These are phyloP conservation scores for Coriolopsis trogii DNA, from an alignment of 1,284 basidiomycete species.

Conservation along the genomic window DNA sequence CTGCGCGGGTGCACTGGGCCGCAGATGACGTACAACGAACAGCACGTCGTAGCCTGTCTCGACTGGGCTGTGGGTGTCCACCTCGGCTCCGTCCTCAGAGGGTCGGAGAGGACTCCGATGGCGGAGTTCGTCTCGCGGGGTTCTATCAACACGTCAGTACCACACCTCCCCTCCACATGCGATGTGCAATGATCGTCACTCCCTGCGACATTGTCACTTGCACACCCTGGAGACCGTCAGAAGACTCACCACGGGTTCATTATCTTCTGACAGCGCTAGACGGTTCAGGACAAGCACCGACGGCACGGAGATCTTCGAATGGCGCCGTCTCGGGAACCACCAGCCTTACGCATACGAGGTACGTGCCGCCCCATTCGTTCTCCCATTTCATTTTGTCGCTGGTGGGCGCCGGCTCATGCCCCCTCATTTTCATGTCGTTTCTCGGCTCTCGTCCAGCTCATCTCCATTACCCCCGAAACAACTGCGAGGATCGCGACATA, in stretches of 20 bases:
- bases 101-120: slow-evolving; percentile 59
- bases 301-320: slow-evolving; percentile 55
- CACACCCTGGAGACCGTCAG: background rate
- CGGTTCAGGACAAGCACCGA: slow-evolving; percentile 54
- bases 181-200: background rate
- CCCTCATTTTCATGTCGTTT: too few species aligned
- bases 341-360: slow-evolving; percentile 60
- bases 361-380: slow-evolving; percentile 26
- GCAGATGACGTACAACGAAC: slow-evolving; percentile 47
- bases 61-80: slow-evolving; percentile 61
- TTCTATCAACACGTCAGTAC: slow-evolving; percentile 46
- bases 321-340: slow-evolving; percentile 51
- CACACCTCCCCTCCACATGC: background rate
- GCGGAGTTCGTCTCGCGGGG: slow-evolving; percentile 59
- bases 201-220: background rate
- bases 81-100: slow-evolving; percentile 60
- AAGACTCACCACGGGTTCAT: slow-evolving; percentile 9
- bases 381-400: too few species aligned
- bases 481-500: slow-evolving; percentile 55
- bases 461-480: slow-evolving; percentile 29
- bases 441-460: slow-evolving; percentile 14
- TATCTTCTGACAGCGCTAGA: slow-evolving; percentile 49
- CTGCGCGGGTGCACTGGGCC: background rate
- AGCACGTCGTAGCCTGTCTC: slow-evolving; percentile 56
- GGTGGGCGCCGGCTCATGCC: too few species aligned